Conservation (phyloP, 805 yeast genomes). For the Metschnikowia bowlesiae region DNA sequence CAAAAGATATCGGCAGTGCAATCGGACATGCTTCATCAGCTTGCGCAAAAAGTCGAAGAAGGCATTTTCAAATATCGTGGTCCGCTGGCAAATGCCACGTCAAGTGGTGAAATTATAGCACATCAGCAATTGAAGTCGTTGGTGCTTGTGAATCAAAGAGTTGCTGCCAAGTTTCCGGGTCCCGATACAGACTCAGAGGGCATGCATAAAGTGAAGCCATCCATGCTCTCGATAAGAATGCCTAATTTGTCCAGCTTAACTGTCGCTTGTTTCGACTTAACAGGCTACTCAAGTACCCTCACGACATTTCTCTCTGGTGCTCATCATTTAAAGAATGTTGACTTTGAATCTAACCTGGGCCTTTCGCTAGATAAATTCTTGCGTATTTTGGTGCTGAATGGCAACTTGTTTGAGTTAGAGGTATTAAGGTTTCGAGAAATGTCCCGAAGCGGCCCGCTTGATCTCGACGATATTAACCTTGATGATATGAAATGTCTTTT, state of each 20-base stretch:
- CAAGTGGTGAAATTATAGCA: neutral
- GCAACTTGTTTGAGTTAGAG: constrained; percentile 23
- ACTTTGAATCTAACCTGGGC: constrained; percentile 32
- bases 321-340: constrained; percentile 18
- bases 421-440: constrained; percentile 31
- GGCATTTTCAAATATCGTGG: neutral
- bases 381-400: constrained; percentile 25
- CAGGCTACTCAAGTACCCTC: constrained; percentile 15
- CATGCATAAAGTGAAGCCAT: neutral
- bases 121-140: neutral
- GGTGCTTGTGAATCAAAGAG: neutral
- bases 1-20: neutral
- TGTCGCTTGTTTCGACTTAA: constrained; percentile 31
- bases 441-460: constrained; percentile 17
- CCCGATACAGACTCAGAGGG: neutral
- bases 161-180: neutral
- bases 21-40: neutral
- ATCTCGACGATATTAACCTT: constrained; percentile 23
- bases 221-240: neutral
- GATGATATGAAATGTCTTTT: constrained; percentile 23
- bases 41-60: neutral
- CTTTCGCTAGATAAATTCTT: constrained; percentile 26
- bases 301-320: constrained; percentile 24
- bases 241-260: neutral
- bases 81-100: neutral